Evolutionary conservation across 2,329 filamentous ascomycete species (phyloP).

Genomic region (Botrytis tulipae): DNA sequence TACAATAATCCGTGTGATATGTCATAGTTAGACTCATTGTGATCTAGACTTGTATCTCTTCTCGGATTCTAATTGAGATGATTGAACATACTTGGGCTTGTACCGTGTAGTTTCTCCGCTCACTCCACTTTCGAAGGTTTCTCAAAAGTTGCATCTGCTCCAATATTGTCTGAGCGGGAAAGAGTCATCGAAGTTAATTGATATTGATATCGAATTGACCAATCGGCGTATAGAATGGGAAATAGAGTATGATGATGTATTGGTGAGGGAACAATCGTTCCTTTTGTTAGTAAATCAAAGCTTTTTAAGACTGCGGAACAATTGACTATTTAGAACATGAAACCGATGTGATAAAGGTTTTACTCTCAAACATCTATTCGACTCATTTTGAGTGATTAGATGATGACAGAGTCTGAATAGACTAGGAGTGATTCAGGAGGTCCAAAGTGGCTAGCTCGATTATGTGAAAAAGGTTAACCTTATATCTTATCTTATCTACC

Average conservation of each 20-base stretch:
- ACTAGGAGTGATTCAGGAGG: neutral
- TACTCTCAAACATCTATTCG: neutral
- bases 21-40: neutral
- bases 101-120: neutral
- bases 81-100: neutral
- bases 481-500: neutral
- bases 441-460: neutral
- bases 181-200: neutral
- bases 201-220: neutral
- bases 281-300: neutral
- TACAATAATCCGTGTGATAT: neutral
- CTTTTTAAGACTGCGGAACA: neutral
- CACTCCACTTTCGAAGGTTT: neutral
- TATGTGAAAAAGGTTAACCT: neutral
- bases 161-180: neutral
- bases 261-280: neutral
- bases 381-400: neutral
- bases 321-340: neutral
- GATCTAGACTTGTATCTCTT: neutral
- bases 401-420: neutral
- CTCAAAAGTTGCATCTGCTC: neutral
- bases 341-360: neutral
- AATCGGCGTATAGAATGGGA: neutral
- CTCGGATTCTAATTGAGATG: neutral
- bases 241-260: neutral